Evolutionary conservation across 495 filamentous ascomycete species (phyloP).

Genomic region (Podospora comata): DNA sequence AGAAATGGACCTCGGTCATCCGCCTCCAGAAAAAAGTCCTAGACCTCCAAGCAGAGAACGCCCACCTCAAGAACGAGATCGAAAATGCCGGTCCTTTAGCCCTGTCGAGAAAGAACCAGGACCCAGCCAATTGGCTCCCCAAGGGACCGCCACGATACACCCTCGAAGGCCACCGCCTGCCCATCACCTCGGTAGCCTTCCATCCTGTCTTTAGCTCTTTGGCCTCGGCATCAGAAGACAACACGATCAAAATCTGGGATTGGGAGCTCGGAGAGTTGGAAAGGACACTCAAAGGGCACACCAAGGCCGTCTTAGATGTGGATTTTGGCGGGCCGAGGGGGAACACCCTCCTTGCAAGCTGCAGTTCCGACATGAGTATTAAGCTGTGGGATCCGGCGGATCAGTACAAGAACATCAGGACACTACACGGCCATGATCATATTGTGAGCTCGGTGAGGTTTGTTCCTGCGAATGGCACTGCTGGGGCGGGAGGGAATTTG

Average conservation of each 20-base stretch:
- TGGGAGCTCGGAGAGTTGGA: constrained; percentile 92
- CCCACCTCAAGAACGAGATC: constrained; percentile 72
- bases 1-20: constrained; percentile 89
- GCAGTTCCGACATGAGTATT: constrained; percentile 81
- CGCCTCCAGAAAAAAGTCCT: constrained; percentile 91
- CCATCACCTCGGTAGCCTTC: constrained; percentile 83
- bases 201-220: constrained; percentile 86
- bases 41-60: constrained; percentile 74
- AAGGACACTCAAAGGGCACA: constrained; percentile 84
- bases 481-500: constrained; percentile 58
- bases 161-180: constrained; percentile 73
- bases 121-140: constrained; percentile 81
- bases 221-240: constrained; percentile 82
- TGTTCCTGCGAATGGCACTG: constrained; percentile 49
- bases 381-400: constrained; percentile 94
- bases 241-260: constrained; percentile 89
- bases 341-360: constrained; percentile 76
- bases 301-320: constrained; percentile 77
- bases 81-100: constrained; percentile 70
- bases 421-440: constrained; percentile 85
- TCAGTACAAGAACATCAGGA: constrained; percentile 91
- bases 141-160: constrained; percentile 69
- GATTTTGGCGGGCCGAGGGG: constrained; percentile 81
- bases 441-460: constrained; percentile 79
- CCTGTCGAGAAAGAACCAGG: constrained; percentile 59